These are phyloP conservation scores for Candida ficus DNA, from an alignment of 805 yeast species.

Conservation along the genomic window DNA sequence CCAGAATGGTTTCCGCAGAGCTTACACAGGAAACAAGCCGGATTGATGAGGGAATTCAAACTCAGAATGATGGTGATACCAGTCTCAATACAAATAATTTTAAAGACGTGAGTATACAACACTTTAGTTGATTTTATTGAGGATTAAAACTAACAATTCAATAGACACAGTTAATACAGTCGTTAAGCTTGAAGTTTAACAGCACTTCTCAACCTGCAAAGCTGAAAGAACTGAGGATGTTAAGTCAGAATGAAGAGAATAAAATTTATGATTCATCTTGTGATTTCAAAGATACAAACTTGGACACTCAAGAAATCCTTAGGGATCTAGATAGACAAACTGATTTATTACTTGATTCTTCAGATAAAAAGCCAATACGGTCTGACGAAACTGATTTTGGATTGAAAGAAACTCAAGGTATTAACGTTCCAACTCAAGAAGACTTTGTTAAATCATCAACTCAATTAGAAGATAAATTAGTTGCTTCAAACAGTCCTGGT, in stretches of 20 bases:
- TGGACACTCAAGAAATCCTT: constrained; percentile 19
- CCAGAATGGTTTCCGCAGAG: not conserved
- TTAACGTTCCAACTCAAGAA: not conserved
- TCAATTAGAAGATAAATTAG: not conserved
- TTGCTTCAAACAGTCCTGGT: not conserved
- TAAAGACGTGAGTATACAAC: constrained; percentile 5
- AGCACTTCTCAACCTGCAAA: constrained; percentile 8
- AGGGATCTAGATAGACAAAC: not conserved
- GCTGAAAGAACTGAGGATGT: constrained; percentile 10
- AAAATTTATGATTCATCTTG: constrained; percentile 22
- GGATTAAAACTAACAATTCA: constrained; percentile 13
- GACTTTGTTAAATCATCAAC: not conserved
- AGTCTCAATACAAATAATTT: constrained; percentile 1
- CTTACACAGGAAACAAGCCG: not conserved
- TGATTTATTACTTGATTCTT: not conserved
- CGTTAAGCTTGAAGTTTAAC: constrained; percentile 1
- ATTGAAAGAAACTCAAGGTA: not conserved
- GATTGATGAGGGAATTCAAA: not conserved
- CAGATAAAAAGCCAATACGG: not conserved
- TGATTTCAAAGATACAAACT: constrained; percentile 13
- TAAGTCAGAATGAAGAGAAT: constrained; percentile 20
- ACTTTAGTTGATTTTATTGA: too few relatives aligned
- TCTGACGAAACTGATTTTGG: constrained; percentile 1
- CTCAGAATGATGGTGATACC: not conserved
- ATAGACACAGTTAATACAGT: constrained; percentile 20